Conservation (phyloP, 208 protist species). For the Strigomonas culicis region DNA sequence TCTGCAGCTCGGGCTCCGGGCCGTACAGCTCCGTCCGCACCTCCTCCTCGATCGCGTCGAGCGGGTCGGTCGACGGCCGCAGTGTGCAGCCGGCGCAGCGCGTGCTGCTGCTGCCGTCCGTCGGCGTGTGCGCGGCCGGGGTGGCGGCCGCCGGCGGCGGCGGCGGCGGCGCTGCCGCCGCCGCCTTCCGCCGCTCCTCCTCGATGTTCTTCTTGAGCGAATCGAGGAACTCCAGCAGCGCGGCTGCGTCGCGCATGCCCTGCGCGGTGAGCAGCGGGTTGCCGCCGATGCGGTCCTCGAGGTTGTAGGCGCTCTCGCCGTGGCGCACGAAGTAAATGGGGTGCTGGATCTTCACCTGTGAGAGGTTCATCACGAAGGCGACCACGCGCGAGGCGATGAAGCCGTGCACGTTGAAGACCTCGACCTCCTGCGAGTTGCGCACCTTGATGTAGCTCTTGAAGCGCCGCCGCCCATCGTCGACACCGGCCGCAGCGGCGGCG, state of each 20-base stretch:
- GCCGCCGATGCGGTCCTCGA: constrained; percentile 86
- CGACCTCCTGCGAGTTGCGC: neutral
- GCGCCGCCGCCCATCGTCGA: too few relatives aligned
- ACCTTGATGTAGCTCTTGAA: constrained; percentile 7
- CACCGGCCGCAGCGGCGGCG: too few relatives aligned
- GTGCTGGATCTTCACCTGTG: constrained; percentile 77
- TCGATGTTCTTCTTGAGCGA: constrained; percentile 57
- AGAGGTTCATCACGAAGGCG: constrained; percentile 84
- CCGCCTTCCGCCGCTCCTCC: neutral
- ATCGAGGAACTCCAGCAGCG: constrained; percentile 70
- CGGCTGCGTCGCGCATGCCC: constrained; percentile 58
- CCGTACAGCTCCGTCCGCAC: neutral
- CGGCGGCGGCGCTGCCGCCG: neutral
- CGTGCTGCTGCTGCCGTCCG: neutral
- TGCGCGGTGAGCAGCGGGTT: constrained; percentile 72
- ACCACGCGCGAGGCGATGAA: constrained; percentile 40
- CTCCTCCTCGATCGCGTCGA: too few relatives aligned
- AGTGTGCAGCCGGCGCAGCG: neutral
- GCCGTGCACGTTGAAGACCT: neutral
- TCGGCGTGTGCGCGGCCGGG: neutral
- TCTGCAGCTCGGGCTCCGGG: neutral
- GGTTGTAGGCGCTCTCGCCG: constrained; percentile 82
- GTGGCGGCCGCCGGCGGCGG: constrained; percentile 3
- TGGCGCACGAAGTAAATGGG: constrained; percentile 90
- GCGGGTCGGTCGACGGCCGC: neutral